Conservation (phyloP, 208 protist species). For the Borovskyia barvae region DNA sequence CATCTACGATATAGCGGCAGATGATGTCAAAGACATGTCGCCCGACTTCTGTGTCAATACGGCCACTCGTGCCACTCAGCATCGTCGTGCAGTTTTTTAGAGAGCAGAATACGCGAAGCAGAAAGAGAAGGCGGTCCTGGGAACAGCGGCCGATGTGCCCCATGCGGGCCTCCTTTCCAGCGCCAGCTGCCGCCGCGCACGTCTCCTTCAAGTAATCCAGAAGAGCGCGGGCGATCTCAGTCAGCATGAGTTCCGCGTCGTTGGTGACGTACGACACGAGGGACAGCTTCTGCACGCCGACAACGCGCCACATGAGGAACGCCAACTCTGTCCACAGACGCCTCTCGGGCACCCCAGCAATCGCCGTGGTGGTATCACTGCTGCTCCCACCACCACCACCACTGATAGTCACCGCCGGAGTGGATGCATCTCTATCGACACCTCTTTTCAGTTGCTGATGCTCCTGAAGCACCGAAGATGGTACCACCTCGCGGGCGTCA, state of each 20-base stretch:
- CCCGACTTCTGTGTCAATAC: neutral
- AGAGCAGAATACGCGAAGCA: constrained; percentile 56
- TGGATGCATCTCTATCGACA: too few relatives aligned
- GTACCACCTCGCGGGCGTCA: constrained; percentile 5
- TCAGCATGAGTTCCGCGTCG: constrained; percentile 30
- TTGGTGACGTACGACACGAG: constrained; percentile 56
- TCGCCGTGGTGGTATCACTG: too few relatives aligned
- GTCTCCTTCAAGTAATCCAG: constrained; percentile 42
- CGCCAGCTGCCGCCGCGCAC: constrained; percentile 11
- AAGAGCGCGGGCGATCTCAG: constrained; percentile 33
- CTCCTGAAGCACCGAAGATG: constrained; percentile 23
- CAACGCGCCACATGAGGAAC: constrained; percentile 64
- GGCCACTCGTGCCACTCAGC: constrained; percentile 25
- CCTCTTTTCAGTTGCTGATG: too few relatives aligned
- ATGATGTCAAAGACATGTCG: constrained; percentile 18
- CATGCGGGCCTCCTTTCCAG: constrained; percentile 22
- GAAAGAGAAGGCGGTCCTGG: constrained; percentile 48
- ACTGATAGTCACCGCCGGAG: neutral
- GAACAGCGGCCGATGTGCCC: constrained; percentile 28
- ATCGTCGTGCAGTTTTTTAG: constrained; percentile 43
- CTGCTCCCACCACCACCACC: neutral
- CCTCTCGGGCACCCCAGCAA: constrained; percentile 31
- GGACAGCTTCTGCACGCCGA: constrained; percentile 41
- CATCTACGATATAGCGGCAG: constrained; percentile 23
- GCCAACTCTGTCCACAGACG: constrained; percentile 69